Percentiles rank a stretch among this genome's conserved stretches.
Conservation (phyloP, 805 yeast genomes). For the Candida tammaniensis region DNA sequence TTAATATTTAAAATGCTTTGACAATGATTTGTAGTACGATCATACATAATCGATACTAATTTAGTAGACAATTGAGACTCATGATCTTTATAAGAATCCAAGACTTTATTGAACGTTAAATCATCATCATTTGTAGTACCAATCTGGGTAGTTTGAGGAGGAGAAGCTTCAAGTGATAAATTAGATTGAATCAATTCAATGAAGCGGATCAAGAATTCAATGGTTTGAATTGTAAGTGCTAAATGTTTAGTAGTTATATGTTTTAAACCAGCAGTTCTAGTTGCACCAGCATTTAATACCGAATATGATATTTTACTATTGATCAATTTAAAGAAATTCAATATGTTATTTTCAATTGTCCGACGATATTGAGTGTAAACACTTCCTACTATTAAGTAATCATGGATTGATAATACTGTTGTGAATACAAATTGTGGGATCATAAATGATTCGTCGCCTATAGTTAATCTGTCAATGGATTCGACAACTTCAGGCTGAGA, state of each 20-base stretch:
- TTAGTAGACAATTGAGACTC: conserved; percentile 61
- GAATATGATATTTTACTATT: conserved; percentile 57
- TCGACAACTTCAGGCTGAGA: not conserved
- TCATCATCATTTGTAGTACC: conserved; percentile 19
- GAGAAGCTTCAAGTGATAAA: too few relatives aligned
- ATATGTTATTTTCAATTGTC: conserved; percentile 40
- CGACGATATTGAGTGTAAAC: conserved; percentile 49
- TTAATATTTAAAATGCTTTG: conserved; percentile 44
- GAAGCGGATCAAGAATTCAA: conserved; percentile 44
- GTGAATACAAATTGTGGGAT: conserved; percentile 28
- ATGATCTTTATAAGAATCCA: conserved; percentile 52
- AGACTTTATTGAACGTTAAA: conserved; percentile 26
- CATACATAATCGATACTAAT: conserved; percentile 68
- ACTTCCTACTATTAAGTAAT: conserved; percentile 53
- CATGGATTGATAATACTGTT: conserved; percentile 35
- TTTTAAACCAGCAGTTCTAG: conserved; percentile 66
- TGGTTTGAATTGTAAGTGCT: conserved; percentile 64
- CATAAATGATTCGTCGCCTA: conserved; percentile 19
- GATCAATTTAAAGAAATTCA: conserved; percentile 43
- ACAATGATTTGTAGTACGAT: conserved; percentile 54
- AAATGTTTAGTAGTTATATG: conserved; percentile 74
- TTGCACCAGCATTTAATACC: conserved; percentile 73
- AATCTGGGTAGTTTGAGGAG: conserved; percentile 3
- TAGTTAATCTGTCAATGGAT: not conserved
- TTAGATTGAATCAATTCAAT: conserved; percentile 20